Evolutionary conservation across 1,139 yeast genomes (phyloP).

Genomic region (Hanseniaspora uvarum): DNA sequence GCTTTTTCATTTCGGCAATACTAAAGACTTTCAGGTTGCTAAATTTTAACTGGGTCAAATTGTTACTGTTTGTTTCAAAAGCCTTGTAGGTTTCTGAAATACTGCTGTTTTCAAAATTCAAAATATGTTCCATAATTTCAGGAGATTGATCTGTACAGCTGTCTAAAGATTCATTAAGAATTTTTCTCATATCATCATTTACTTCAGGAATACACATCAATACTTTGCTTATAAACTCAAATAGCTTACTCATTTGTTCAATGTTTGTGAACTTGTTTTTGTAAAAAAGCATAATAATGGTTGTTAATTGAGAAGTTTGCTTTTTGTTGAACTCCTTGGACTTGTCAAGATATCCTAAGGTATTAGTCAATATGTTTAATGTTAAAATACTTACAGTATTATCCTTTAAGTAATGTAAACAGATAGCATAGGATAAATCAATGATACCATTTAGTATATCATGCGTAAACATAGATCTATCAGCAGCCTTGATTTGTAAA

Average conservation of each 20-base stretch:
- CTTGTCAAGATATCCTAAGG: neutral
- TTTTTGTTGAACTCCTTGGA: neutral
- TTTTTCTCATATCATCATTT: neutral
- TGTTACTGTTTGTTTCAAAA: neutral
- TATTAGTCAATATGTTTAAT: neutral
- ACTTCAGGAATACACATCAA: neutral
- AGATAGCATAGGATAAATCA: constrained; percentile 4
- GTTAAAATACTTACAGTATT: neutral
- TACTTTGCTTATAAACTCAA: neutral
- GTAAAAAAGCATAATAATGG: constrained; percentile 1
- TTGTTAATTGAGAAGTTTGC: constrained; percentile 8
- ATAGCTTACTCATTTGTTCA: neutral
- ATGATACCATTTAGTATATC: constrained; percentile 2
- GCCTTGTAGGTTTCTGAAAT: neutral
- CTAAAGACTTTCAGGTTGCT: neutral
- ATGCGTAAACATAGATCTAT: neutral
- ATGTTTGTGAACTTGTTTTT: constrained; percentile 1
- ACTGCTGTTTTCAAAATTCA: neutral
- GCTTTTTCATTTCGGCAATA: neutral
- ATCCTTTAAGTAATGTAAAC: constrained; percentile 10
- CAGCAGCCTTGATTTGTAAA: neutral
- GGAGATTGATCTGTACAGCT: neutral
- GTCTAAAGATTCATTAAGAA: neutral
- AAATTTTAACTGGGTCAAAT: neutral
- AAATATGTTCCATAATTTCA: neutral